A percentile compares a stretch with the other conserved stretches of the same genome.
These are phyloP conservation scores for Oenanthe sinensis DNA, from an alignment of 129 eudicot genomes.

Conservation along the genomic window DNA sequence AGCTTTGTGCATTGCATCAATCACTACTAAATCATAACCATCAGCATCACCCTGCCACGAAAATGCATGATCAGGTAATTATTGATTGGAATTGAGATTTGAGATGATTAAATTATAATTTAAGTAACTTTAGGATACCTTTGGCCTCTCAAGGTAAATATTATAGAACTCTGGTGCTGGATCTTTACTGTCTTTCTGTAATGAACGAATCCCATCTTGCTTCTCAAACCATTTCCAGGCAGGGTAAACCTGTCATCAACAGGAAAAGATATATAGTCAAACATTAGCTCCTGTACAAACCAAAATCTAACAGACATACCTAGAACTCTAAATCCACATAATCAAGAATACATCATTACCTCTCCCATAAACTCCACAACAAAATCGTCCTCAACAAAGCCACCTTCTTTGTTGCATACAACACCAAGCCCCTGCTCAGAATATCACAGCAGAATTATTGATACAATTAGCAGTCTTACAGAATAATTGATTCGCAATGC, in stretches of 20 bases:
- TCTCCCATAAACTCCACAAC: conserved; percentile 97
- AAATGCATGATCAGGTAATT: conserved; percentile 14
- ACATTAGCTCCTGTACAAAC: background rate
- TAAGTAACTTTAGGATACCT: conserved; percentile 36
- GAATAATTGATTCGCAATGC: conserved; percentile 2
- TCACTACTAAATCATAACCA: conserved; percentile 95
- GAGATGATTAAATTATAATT: background rate
- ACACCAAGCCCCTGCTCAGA: conserved; percentile 91
- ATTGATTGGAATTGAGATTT: background rate
- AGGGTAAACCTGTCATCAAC: conserved; percentile 67
- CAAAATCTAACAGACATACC: background rate
- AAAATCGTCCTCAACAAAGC: conserved; percentile 78
- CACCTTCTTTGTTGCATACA: conserved; percentile 93
- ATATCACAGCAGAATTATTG: background rate
- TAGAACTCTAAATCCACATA: background rate
- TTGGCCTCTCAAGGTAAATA: conserved; percentile 96
- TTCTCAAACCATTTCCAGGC: conserved; percentile 99
- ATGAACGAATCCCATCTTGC: conserved; percentile 92
- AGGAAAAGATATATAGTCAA: background rate
- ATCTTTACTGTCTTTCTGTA: conserved; percentile 84
- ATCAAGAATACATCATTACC: conserved; percentile 38
- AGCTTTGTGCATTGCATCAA: conserved; percentile 99
- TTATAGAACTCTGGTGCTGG: conserved; percentile 98
- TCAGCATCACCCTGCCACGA: conserved; percentile 91
- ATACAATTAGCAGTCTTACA: background rate